Conservation (phyloP, 2,329 filamentous ascomycete genomes). For the Colletotrichum melonis region DNA sequence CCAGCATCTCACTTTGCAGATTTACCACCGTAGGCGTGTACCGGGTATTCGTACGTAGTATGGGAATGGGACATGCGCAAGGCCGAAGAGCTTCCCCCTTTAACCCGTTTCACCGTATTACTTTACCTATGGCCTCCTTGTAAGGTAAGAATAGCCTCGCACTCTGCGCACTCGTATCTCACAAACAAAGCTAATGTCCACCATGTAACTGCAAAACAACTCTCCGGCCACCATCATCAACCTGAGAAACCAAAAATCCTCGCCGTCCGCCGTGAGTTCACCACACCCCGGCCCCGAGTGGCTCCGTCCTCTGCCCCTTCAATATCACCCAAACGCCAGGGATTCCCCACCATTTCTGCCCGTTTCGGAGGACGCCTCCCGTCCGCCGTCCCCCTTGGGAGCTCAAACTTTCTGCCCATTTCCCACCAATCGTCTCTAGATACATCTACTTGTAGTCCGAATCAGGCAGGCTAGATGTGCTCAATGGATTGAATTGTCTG, state of each 20-base stretch:
- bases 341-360: slow-evolving; percentile 24
- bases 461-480: neutral
- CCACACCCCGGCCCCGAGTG: neutral
- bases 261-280: neutral
- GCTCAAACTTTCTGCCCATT: neutral
- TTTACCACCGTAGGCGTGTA: too few species aligned
- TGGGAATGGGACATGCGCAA: neutral
- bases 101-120: neutral
- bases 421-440: slow-evolving; percentile 27
- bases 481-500: neutral
- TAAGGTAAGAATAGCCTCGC: too few species aligned
- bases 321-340: slow-evolving; percentile 24
- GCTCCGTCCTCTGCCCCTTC: slow-evolving; percentile 22
- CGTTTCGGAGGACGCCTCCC: slow-evolving; percentile 1
- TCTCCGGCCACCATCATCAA: slow-evolving; percentile 14
- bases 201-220: slow-evolving; percentile 2
- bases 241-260: slow-evolving; percentile 2
- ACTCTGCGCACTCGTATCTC: neutral
- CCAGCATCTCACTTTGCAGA: neutral
- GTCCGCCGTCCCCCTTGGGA: neutral
- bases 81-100: neutral
- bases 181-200: neutral
- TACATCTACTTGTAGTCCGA: neutral
- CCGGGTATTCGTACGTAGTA: neutral
- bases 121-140: neutral